A percentile compares a stretch with the other conserved stretches of the same genome.
phyloP scores from a whole-genome alignment of 129 eudicot species.

The Smallanthus sonchifolius region DNA sequence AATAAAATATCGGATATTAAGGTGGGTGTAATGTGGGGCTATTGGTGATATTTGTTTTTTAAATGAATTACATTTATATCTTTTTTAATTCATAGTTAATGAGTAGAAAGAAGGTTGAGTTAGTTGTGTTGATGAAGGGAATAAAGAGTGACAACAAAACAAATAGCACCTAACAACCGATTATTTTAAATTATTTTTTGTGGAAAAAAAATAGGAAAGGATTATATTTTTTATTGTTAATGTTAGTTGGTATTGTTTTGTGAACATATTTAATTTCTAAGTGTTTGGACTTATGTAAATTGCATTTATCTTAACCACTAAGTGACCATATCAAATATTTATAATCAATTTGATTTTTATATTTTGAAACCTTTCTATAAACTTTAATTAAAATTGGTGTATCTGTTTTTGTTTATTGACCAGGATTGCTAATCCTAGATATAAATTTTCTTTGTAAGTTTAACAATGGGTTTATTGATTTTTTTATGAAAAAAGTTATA shows the following conservation, averaged over 20 bases:
- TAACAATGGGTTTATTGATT: too few species aligned
- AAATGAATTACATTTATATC: not conserved
- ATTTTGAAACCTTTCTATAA: too few species aligned
- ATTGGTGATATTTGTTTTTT: conserved; percentile 1
- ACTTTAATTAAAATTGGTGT: too few species aligned
- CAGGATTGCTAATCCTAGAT: too few species aligned
- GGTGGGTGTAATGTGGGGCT: conserved; percentile 51
- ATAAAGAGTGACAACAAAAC: conserved; percentile 35
- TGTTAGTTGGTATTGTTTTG: conserved; percentile 23
- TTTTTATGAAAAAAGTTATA: too few species aligned
- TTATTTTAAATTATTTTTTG: conserved; percentile 8
- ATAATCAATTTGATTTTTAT: too few species aligned
- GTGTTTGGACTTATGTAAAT: too few species aligned
- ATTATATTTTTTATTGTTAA: not conserved
- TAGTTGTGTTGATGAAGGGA: conserved; percentile 44
- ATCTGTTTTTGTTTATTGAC: too few species aligned
- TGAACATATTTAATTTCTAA: not conserved
- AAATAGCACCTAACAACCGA: conserved; percentile 34
- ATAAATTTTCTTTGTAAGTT: too few species aligned
- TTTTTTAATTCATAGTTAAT: conserved; percentile 37
- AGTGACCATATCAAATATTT: too few species aligned
- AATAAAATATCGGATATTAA: conserved; percentile 19
- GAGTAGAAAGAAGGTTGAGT: conserved; percentile 45
- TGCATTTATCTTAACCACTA: too few species aligned
- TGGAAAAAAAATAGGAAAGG: not conserved